Percentiles rank a stretch among this genome's conserved stretches.
Conservation (phyloP, 2,329 filamentous ascomycete genomes). For the Epichloe typhina region DNA sequence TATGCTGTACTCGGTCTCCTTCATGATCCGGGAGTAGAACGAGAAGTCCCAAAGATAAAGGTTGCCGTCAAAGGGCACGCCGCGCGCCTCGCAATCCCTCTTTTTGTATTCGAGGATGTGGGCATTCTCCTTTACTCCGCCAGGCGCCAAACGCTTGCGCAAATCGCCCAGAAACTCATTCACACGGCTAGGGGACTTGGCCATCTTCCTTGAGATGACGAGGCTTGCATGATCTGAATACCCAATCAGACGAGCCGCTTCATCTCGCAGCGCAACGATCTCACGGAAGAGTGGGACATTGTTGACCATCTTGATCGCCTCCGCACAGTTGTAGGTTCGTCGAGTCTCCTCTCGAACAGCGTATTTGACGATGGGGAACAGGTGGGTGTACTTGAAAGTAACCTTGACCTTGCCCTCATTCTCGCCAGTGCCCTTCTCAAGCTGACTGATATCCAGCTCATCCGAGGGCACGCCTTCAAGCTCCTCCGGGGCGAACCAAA, state of each 20-base stretch:
- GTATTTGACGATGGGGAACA: conserved; percentile 68
- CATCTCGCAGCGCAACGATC: conserved; percentile 60
- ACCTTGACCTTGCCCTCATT: conserved; percentile 64
- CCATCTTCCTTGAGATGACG: conserved; percentile 74
- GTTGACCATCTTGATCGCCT: conserved; percentile 38
- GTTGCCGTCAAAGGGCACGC: conserved; percentile 47
- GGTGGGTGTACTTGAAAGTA: conserved; percentile 73
- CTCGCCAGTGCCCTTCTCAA: conserved; percentile 60
- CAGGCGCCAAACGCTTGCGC: conserved; percentile 50
- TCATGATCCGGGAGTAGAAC: conserved; percentile 68
- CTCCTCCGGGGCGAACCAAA: conserved; percentile 66
- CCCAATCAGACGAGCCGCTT: conserved; percentile 62
- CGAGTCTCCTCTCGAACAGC: conserved; percentile 57
- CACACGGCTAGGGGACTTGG: conserved; percentile 60
- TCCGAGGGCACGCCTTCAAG: conserved; percentile 64
- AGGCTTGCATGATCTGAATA: conserved; percentile 68
- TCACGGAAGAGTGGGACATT: conserved; percentile 66
- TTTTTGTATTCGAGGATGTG: conserved; percentile 65
- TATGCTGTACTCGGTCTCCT: conserved; percentile 67
- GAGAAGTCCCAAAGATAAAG: conserved; percentile 77
- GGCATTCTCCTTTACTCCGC: conserved; percentile 56
- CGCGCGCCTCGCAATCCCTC: conserved; percentile 47
- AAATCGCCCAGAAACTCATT: conserved; percentile 61
- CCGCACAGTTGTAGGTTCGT: conserved; percentile 26
- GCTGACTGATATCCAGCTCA: conserved; percentile 44